A percentile compares a stretch with the other conserved stretches of the same genome.
phyloP scores from a whole-genome alignment of 306 rosid genomes.

The Cyamopsis tetragonoloba region DNA sequence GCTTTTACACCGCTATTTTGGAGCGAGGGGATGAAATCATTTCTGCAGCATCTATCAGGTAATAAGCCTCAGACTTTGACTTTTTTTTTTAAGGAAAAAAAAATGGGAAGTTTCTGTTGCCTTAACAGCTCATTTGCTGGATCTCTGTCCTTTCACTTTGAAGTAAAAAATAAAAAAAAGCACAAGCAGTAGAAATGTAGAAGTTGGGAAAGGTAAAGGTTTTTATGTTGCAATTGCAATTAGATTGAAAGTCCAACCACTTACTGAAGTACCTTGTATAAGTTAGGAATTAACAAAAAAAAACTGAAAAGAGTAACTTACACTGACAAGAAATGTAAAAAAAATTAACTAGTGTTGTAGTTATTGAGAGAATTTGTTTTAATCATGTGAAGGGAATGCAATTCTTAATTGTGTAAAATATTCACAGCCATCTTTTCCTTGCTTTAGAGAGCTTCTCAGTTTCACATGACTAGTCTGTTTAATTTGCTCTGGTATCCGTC shows the following conservation, averaged over 20 bases:
- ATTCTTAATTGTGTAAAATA: background rate
- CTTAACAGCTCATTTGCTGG: background rate
- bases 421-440: background rate
- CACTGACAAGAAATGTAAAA: background rate
- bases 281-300: background rate
- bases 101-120: background rate
- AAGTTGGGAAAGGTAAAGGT: background rate
- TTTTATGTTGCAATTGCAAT: slow-evolving; percentile 4
- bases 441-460: background rate
- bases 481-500: background rate
- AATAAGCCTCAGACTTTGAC: background rate
- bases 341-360: background rate
- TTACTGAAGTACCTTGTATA: background rate
- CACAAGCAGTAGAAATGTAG: background rate
- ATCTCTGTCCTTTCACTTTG: slow-evolving; percentile 2
- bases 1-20: slow-evolving; percentile 89
- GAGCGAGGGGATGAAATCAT: slow-evolving; percentile 96
- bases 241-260: background rate
- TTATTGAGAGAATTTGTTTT: background rate
- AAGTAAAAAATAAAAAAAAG: background rate
- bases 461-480: background rate
- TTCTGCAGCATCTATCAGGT: slow-evolving; percentile 91
- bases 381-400: background rate
- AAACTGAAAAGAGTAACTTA: background rate
- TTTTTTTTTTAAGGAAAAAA: background rate